Evolutionary conservation across 345 rosid species (phyloP), one percentile per base, ranked within the genome.

Genomic region (Syzygium oleosum): DNA sequence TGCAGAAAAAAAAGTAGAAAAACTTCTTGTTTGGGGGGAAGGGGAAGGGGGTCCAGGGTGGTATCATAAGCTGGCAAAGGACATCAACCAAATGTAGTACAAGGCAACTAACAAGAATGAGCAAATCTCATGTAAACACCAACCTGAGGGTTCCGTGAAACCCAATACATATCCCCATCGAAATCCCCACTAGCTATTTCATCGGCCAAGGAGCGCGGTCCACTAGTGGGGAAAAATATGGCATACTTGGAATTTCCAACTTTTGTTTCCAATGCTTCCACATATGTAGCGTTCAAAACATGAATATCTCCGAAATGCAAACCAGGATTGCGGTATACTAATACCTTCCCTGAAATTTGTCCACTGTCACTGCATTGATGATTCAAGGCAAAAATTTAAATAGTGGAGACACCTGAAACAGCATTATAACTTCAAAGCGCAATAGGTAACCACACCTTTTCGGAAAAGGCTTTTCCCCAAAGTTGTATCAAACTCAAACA

Each of bases 281-380:
- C 93, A 88, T 94, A 95, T 31, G 79, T 94, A 51, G 99, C 99
- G 53, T 89, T 93, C 1, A 96, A 86, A 2, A 95, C 56, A 88
- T 95, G 99, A 87, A 96, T 89, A 91, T 97, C 99, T 56, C 99
- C 99, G 41, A 96, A 93, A 90, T 97, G 99, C 55, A 94, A 13
- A 73, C 99, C 99, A 55, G 99, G 99, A 88, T 96, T 90, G 17
- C 96, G 91, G 86, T 94, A 97, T 80, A 97, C 99, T 85, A 97
- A 79, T 9, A 97, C 98, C 73, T 93, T 87, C 58, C 98, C 99
- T 5, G 97, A 95, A 84, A 96, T 87, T 59, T 94, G 99, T 3
- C 98, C 98, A 85, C 88, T 29, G 12, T 94, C 95, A 11, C 99
- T 97, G 84, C 83, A 90, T 55, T 83, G 61, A 49, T 51, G 54